phyloP scores from a whole-genome alignment of 176 grass and related monocot species.

The Puccinellia tenuiflora region DNA sequence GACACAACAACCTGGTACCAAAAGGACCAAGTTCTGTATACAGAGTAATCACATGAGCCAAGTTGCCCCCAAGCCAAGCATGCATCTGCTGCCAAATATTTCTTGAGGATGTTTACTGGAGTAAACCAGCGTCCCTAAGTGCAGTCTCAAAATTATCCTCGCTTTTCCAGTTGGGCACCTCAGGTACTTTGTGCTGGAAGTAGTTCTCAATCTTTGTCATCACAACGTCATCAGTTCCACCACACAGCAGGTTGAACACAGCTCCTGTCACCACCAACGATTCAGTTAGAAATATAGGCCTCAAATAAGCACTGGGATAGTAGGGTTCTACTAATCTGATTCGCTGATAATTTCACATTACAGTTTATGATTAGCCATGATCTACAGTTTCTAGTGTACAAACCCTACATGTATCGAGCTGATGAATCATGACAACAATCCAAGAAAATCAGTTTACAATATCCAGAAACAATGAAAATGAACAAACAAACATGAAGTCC shows the following conservation, averaged over 20 bases:
- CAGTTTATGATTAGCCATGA: background rate
- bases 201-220: slow-evolving; percentile 92
- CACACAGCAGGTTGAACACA: slow-evolving; percentile 91
- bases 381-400: background rate
- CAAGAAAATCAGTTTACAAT: background rate
- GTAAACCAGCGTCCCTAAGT: slow-evolving; percentile 84
- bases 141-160: slow-evolving; percentile 83
- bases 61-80: background rate
- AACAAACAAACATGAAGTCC: too few relatives aligned
- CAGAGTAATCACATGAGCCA: background rate
- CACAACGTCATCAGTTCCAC: slow-evolving; percentile 49
- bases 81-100: background rate
- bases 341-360: background rate
- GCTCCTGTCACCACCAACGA: slow-evolving; percentile 62
- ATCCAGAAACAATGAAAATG: background rate
- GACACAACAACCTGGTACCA: slow-evolving; percentile 19
- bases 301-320: background rate
- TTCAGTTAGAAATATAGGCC: background rate
- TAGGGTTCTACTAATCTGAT: background rate
- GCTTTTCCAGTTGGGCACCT: slow-evolving; percentile 69
- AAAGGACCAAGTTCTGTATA: background rate
- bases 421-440: background rate
- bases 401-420: background rate
- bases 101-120: slow-evolving; percentile 26
- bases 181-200: slow-evolving; percentile 60